A percentile compares a stretch with the other conserved stretches of the same genome.
Conservation (phyloP, 495 filamentous ascomycete species). For the Xylaria palmicola region DNA sequence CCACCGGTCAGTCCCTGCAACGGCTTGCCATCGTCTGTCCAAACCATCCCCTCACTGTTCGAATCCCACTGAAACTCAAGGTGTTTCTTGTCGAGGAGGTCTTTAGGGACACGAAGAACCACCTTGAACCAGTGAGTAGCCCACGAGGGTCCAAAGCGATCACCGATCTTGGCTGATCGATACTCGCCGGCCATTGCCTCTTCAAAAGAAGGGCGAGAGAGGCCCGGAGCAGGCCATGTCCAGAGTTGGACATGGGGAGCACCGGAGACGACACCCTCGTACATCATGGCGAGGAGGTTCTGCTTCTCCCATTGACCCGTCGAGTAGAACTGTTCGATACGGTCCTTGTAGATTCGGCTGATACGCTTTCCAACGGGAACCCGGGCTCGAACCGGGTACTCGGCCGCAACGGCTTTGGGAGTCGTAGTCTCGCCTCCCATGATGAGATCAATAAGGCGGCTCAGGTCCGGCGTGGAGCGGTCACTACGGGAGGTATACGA, state of each 20-base stretch:
- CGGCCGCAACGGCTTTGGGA: constrained; percentile 29
- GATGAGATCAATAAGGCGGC: constrained; percentile 9
- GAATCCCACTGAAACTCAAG: constrained; percentile 96
- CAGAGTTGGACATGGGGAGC: constrained; percentile 77
- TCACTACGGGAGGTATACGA: constrained; percentile 1
- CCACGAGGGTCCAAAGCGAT: constrained; percentile 90
- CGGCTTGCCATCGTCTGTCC: constrained; percentile 82
- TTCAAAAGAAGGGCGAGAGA: constrained; percentile 80
- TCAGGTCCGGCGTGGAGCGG: not conserved
- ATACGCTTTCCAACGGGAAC: constrained; percentile 76
- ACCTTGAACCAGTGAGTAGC: constrained; percentile 98
- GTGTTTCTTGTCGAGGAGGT: constrained; percentile 68
- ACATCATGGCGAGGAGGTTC: constrained; percentile 76
- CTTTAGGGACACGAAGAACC: constrained; percentile 68
- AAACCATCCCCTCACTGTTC: constrained; percentile 87
- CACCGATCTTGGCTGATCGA: constrained; percentile 68
- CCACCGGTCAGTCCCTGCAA: constrained; percentile 92
- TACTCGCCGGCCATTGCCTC: constrained; percentile 84
- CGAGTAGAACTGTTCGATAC: constrained; percentile 76
- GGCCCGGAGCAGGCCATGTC: constrained; percentile 80
- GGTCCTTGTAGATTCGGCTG: constrained; percentile 79
- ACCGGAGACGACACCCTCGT: constrained; percentile 70
- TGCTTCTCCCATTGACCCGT: constrained; percentile 77
- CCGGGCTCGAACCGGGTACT: constrained; percentile 48
- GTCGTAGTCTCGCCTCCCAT: constrained; percentile 44